Conservation (phyloP, 352 stramenopile species). For the Globisporangium orthogonon region DNA sequence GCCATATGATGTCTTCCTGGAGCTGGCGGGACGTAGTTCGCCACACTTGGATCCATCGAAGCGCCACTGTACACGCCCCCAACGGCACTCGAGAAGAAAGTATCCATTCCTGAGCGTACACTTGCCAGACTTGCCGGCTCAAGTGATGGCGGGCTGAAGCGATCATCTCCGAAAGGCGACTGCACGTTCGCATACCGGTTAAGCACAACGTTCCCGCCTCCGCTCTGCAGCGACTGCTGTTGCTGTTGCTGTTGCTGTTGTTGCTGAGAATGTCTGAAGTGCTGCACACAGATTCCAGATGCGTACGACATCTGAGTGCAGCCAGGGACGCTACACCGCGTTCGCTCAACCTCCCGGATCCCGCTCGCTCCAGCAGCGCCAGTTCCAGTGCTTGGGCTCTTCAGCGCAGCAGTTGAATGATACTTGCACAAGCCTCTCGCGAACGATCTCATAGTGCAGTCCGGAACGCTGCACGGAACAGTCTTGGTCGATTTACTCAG, state of each 20-base stretch:
- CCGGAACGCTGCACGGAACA: constrained; percentile 14
- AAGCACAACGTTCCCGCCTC: not conserved
- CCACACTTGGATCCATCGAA: constrained; percentile 3
- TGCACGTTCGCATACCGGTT: constrained; percentile 6
- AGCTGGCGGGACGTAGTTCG: not conserved
- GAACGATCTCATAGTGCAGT: constrained; percentile 16
- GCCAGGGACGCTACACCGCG: constrained; percentile 20
- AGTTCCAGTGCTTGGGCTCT: not conserved
- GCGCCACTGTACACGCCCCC: not conserved
- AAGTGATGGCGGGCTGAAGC: constrained; percentile 3
- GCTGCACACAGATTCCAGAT: constrained; percentile 41
- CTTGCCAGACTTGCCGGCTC: constrained; percentile 1
- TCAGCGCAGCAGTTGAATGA: constrained; percentile 13
- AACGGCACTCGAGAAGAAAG: constrained; percentile 2
- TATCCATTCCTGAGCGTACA: constrained; percentile 4
- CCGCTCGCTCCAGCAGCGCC: constrained; percentile 8
- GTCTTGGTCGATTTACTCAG: not conserved
- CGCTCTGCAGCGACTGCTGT: constrained; percentile 10
- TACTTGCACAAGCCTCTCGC: constrained; percentile 25
- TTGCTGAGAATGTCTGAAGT: constrained; percentile 34
- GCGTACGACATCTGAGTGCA: constrained; percentile 42
- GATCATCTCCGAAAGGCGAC: constrained; percentile 7
- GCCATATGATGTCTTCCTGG: not conserved
- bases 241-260: constrained; percentile 5
- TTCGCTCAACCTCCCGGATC: constrained; percentile 25